Percentiles rank a stretch among this genome's conserved stretches.
Evolutionary conservation across 495 filamentous ascomycete genomes (phyloP).

Genomic region (Aspergillus bridgeri): DNA sequence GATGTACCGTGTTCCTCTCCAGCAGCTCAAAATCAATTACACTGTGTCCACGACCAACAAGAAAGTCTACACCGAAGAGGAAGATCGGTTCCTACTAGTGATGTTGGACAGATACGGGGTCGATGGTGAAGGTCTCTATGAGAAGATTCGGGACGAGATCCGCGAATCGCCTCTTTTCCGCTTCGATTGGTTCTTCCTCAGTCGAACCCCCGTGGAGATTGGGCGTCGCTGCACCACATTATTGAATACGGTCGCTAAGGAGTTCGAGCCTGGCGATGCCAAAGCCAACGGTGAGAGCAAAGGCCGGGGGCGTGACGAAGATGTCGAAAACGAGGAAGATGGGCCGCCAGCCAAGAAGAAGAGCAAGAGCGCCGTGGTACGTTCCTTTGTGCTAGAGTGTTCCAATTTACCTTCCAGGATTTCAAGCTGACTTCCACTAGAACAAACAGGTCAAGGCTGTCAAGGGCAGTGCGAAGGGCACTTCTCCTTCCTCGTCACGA

Average conservation of each 20-base stretch:
- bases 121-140: slow-evolving; percentile 78
- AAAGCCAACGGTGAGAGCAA: slow-evolving; percentile 64
- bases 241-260: slow-evolving; percentile 86
- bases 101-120: slow-evolving; percentile 88
- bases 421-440: slow-evolving; percentile 31
- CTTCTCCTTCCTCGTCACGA: slow-evolving; percentile 50
- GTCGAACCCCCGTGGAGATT: slow-evolving; percentile 88
- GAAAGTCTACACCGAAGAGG: slow-evolving; percentile 98
- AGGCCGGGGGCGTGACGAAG: slow-evolving; percentile 70
- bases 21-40: slow-evolving; percentile 98
- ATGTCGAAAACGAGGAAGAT: slow-evolving; percentile 71
- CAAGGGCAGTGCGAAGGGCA: slow-evolving; percentile 53
- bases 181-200: slow-evolving; percentile 99
- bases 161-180: slow-evolving; percentile 92
- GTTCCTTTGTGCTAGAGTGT: slow-evolving; percentile 10
- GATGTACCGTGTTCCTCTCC: slow-evolving; percentile 92
- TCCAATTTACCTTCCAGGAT: neutral
- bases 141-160: slow-evolving; percentile 86
- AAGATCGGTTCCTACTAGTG: slow-evolving; percentile 93
- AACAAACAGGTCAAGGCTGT: slow-evolving; percentile 59
- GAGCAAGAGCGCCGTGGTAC: slow-evolving; percentile 68
- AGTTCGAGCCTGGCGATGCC: slow-evolving; percentile 72
- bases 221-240: slow-evolving; percentile 89
- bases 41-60: slow-evolving; percentile 99
- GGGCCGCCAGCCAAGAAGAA: slow-evolving; percentile 88